Conservation (phyloP, 2,329 filamentous ascomycete species). For the Ascochyta rabiei region DNA sequence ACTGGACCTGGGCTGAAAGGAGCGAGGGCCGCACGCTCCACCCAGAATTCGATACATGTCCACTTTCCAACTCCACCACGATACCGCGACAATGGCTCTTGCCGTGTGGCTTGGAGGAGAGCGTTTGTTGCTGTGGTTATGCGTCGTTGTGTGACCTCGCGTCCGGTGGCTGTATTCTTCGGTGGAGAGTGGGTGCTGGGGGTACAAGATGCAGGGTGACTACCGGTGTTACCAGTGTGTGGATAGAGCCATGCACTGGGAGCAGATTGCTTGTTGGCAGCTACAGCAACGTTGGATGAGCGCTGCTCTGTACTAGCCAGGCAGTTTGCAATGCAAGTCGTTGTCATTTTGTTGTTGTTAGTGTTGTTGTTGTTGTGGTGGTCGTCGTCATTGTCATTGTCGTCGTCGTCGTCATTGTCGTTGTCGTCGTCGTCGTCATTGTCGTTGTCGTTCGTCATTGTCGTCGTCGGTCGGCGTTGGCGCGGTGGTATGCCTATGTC, state of each 20-base stretch:
- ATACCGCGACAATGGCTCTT: conserved; percentile 1
- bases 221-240: background rate
- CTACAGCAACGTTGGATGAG: background rate
- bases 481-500: background rate
- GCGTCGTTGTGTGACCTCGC: conserved; percentile 20
- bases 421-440: no score
- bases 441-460: no score
- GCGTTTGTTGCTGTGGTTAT: conserved; percentile 12
- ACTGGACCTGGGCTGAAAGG: conserved; percentile 2
- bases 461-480: no score
- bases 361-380: background rate
- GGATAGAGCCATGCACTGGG: background rate
- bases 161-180: background rate
- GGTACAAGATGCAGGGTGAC: background rate
- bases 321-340: background rate
- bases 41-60: background rate
- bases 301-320: background rate
- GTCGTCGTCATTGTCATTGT: no score
- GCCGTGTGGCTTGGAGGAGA: conserved; percentile 16
- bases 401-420: no score
- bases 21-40: conserved; percentile 7
- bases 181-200: background rate
- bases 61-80: background rate
- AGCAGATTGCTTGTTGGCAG: background rate
- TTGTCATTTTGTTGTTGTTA: no score